These are phyloP conservation scores for Saccharum spontaneum DNA, from an alignment of 176 grass and related monocot species.

Conservation along the genomic window DNA sequence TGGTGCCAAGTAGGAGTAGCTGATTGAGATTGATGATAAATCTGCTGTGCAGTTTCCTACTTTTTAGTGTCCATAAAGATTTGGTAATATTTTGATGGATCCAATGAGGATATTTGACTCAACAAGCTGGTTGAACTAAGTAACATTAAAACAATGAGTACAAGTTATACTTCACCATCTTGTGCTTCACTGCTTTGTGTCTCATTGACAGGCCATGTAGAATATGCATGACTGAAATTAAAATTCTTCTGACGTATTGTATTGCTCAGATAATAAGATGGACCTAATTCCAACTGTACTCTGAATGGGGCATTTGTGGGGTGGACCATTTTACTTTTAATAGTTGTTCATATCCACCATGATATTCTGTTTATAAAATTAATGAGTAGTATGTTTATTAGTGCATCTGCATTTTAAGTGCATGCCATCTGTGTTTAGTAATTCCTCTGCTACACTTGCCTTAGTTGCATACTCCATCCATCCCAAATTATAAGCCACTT, in stretches of 20 bases:
- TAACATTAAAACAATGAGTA: not conserved
- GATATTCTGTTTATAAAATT: not conserved
- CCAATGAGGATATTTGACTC: not conserved
- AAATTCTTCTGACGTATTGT: not conserved
- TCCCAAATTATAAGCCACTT: not conserved
- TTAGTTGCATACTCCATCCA: not conserved
- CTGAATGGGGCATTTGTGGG: not conserved
- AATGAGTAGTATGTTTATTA: not conserved
- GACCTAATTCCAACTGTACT: not conserved
- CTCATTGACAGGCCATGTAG: not conserved
- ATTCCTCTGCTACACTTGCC: not conserved
- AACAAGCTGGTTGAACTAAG: not conserved
- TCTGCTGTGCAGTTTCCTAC: slow-evolving; percentile 8
- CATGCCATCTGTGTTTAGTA: not conserved
- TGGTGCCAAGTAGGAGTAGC: not conserved
- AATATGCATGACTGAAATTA: not conserved
- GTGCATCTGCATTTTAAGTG: not conserved
- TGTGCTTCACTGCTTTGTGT: not conserved
- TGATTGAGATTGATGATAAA: not conserved
- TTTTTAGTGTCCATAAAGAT: not conserved
- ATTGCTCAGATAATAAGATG: not conserved
- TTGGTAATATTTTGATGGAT: slow-evolving; percentile 11
- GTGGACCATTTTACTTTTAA: not conserved
- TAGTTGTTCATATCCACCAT: not conserved
- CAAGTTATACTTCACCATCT: not conserved